Percentiles rank a stretch among this genome's conserved stretches.
Evolutionary conservation across 306 rosid genomes (phyloP).

Genomic region (Cicer yamashitae): DNA sequence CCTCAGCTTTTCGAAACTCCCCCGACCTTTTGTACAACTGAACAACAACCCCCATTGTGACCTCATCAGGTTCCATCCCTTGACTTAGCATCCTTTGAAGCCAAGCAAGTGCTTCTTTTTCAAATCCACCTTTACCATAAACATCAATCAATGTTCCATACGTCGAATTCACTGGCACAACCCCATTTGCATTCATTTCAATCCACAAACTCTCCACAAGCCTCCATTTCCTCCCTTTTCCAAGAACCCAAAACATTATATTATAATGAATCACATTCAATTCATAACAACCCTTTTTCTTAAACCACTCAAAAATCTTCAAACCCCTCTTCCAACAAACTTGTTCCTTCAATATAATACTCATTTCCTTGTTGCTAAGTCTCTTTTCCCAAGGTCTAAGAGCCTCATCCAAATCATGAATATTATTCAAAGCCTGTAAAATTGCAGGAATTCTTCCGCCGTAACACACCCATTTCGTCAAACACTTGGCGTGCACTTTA

Average conservation of each 20-base stretch:
- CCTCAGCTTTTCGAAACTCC: conserved; percentile 72
- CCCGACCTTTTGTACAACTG: conserved; percentile 73
- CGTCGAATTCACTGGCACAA: conserved; percentile 73
- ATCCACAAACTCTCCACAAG: conserved; percentile 64
- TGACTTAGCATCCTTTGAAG: conserved; percentile 66
- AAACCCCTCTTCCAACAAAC: conserved; percentile 67
- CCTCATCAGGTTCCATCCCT: conserved; percentile 84
- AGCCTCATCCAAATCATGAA: conserved; percentile 70
- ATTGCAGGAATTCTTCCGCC: conserved; percentile 72
- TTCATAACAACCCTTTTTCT: conserved; percentile 63
- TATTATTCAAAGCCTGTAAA: conserved; percentile 57
- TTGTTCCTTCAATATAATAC: conserved; percentile 77
- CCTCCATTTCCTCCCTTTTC: conserved; percentile 69
- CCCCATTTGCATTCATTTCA: conserved; percentile 69
- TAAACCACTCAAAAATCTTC: conserved; percentile 78
- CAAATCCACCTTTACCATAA: conserved; percentile 73
- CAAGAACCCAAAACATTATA: conserved; percentile 66
- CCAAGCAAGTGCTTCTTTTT: conserved; percentile 74
- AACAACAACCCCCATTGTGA: conserved; percentile 78
- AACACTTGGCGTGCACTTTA: conserved; percentile 67
- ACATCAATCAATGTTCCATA: conserved; percentile 86
- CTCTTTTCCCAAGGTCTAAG: conserved; percentile 61
- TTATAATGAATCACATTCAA: conserved; percentile 83
- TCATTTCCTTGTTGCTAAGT: conserved; percentile 69
- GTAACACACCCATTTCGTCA: conserved; percentile 62